phyloP scores from a whole-genome alignment of 2,329 filamentous ascomycete genomes.

The Lachnellula cervina region DNA sequence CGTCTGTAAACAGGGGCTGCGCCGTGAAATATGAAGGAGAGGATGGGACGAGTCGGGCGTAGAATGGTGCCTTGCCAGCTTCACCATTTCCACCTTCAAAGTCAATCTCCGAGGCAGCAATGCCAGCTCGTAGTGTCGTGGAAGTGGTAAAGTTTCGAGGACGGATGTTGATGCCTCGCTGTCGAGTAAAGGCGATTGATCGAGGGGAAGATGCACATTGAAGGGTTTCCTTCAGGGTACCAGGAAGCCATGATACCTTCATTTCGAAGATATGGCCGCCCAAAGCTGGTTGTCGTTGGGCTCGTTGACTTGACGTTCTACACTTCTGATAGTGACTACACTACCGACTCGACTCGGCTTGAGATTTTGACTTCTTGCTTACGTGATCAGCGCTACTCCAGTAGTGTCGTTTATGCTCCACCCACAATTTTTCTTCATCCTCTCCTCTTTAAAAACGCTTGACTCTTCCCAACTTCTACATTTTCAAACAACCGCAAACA shows the following conservation, averaged over 20 bases:
- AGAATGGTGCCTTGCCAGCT: constrained; percentile 35
- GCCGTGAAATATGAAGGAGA: constrained; percentile 96
- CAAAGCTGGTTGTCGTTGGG: constrained; percentile 2
- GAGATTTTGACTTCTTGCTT: background rate
- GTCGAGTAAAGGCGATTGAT: constrained; percentile 11
- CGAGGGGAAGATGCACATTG: constrained; percentile 18
- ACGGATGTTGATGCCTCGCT: constrained; percentile 11
- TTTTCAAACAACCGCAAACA: constrained; percentile 36
- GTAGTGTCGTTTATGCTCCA: background rate
- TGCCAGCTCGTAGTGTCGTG: constrained; percentile 30
- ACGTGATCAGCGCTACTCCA: background rate
- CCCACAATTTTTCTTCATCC: background rate
- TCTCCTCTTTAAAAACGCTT: background rate
- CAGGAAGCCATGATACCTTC: constrained; percentile 30
- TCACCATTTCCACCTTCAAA: constrained; percentile 30
- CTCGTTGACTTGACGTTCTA: background rate
- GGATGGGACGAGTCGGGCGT: constrained; percentile 70
- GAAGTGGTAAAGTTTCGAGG: constrained; percentile 27
- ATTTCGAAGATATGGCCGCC: constrained; percentile 22
- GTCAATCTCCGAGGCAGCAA: constrained; percentile 41
- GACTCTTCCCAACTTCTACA: background rate
- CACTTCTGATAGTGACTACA: background rate
- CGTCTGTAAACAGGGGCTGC: constrained; percentile 79
- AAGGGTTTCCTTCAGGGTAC: constrained; percentile 23
- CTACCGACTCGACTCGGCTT: background rate